phyloP scores from a whole-genome alignment of 768 basidiomycete species.

The Pleurotus citrinopileatus region DNA sequence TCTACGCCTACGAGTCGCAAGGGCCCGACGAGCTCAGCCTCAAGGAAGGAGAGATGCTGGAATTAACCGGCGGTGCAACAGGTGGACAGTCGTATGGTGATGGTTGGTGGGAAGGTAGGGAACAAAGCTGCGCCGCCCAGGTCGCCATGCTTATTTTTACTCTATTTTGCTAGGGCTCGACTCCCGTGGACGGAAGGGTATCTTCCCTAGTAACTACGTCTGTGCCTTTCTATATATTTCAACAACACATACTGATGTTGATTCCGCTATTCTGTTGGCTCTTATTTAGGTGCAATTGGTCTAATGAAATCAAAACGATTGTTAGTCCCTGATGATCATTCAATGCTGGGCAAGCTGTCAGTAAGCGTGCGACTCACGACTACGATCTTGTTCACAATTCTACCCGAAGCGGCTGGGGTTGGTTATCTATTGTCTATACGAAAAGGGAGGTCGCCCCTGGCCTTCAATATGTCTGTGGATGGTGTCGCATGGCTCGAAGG shows the following conservation, averaged over 20 bases:
- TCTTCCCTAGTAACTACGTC: constrained; percentile 90
- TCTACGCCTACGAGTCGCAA: constrained; percentile 76
- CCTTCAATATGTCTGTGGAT: no score
- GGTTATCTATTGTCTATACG: no score
- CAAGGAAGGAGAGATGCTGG: constrained; percentile 56
- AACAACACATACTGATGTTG: constrained; percentile 14
- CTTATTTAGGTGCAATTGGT: constrained; percentile 46
- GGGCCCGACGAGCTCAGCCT: constrained; percentile 70
- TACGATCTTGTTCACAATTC: no score
- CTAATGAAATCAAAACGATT: constrained; percentile 22
- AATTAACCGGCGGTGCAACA: constrained; percentile 57
- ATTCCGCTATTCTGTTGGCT: constrained; percentile 19
- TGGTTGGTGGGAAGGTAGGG: constrained; percentile 85
- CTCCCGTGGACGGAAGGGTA: constrained; percentile 61
- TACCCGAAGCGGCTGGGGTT: no score
- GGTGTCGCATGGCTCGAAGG: no score
- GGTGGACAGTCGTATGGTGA: constrained; percentile 69
- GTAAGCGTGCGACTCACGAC: no score
- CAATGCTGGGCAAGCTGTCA: background rate
- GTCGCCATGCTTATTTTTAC: background rate
- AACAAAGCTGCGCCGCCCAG: constrained; percentile 12
- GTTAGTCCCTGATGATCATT: background rate
- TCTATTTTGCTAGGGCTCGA: constrained; percentile 48
- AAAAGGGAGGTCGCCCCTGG: no score
- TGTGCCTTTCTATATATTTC: constrained; percentile 27